Conservation (phyloP, 2,329 filamentous ascomycete species). For the Phialophora macrospora region DNA sequence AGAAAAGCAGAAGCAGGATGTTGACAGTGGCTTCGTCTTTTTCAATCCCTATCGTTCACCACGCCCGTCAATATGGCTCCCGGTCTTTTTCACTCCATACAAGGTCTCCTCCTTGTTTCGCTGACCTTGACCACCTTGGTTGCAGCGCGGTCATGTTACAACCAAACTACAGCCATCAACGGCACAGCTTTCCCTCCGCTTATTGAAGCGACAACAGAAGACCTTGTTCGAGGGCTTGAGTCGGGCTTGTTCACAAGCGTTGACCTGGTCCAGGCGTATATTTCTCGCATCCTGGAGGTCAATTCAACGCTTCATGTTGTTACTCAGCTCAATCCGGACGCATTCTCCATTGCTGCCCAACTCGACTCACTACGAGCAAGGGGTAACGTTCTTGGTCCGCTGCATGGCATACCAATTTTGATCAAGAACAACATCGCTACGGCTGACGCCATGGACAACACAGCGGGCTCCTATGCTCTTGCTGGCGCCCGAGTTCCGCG, state of each 20-base stretch:
- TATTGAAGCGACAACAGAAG: conserved; percentile 58
- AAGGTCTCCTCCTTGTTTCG: conserved; percentile 11
- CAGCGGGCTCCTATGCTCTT: conserved; percentile 68
- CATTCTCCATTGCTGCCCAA: conserved; percentile 53
- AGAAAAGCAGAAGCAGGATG: neutral
- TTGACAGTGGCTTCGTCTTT: neutral
- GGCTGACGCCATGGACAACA: conserved; percentile 66
- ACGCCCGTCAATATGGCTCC: conserved; percentile 4
- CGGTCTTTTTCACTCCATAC: conserved; percentile 4
- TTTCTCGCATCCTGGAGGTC: conserved; percentile 57
- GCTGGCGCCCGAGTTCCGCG: conserved; percentile 61
- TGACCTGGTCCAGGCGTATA: conserved; percentile 63
- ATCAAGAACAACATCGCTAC: conserved; percentile 73
- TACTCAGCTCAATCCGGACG: conserved; percentile 62
- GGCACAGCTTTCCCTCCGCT: conserved; percentile 46
- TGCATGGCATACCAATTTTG: conserved; percentile 69
- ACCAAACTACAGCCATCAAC: conserved; percentile 30
- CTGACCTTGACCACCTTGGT: conserved; percentile 13
- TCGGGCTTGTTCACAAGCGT: conserved; percentile 60
- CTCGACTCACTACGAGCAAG: conserved; percentile 56
- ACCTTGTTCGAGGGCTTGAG: conserved; percentile 57
- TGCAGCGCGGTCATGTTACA: conserved; percentile 23
- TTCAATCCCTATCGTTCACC: neutral
- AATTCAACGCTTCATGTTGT: conserved; percentile 59
- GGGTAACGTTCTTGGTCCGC: conserved; percentile 56